Conservation (phyloP, 352 stramenopile species). For the Lagenidium giganteum region DNA sequence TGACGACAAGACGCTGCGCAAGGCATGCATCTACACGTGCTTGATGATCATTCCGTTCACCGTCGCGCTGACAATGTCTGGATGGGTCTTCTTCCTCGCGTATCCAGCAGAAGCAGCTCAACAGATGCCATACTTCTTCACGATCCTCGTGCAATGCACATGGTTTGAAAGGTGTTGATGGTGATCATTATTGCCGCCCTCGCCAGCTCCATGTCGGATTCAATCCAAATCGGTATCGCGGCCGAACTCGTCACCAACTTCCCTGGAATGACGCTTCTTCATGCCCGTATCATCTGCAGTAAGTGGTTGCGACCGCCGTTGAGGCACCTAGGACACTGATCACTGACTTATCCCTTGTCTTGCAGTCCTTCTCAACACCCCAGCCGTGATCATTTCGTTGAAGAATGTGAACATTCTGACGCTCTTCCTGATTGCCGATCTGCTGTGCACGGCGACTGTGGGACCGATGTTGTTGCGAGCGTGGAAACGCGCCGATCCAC, state of each 20-base stretch:
- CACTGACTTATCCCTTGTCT: no score
- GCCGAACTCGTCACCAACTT: constrained; percentile 75
- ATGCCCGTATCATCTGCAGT: constrained; percentile 54
- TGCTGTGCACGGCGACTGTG: constrained; percentile 68
- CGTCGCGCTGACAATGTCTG: constrained; percentile 49
- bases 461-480: constrained; percentile 63
- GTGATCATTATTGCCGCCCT: constrained; percentile 67
- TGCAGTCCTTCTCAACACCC: constrained; percentile 63
- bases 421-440: constrained; percentile 74
- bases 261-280: constrained; percentile 39
- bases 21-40: constrained; percentile 33
- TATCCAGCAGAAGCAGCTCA: no score
- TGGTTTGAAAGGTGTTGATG: constrained; percentile 61
- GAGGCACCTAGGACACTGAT: no score
- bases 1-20: constrained; percentile 46
- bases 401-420: constrained; percentile 65
- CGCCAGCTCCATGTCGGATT: constrained; percentile 55
- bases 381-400: constrained; percentile 58
- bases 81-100: constrained; percentile 67
- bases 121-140: constrained; percentile 60
- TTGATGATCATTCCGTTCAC: constrained; percentile 66
- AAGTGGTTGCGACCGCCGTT: no score
- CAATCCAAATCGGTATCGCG: constrained; percentile 70
- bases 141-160: constrained; percentile 68
- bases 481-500: constrained; percentile 38